Evolutionary conservation across 1,139 yeast genomes (phyloP), one percentile per base, ranked within the genome.

Genomic region (Yamadazyma sp.): DNA sequence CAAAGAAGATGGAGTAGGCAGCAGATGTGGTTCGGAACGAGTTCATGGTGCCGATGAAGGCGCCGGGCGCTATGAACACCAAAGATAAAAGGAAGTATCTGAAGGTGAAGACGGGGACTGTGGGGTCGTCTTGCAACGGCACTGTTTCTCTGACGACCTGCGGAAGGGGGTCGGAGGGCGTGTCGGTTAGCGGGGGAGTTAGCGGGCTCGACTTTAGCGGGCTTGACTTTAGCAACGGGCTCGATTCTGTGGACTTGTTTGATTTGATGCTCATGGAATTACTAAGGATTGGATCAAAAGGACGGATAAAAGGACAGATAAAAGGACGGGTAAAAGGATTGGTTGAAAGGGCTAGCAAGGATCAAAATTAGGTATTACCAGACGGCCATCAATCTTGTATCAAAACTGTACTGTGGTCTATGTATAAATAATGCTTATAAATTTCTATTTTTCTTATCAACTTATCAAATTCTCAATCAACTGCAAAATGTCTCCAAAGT

Each of bases 1-100:
- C 77, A 45, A 70, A 69, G 35, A 71, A 61, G 18, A 71, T 67
- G 23, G 74, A 67, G 40, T 70, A 71, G 2, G 73, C 67, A 10
- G 75, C 75, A 17, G 73, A 61, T 0, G 76, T 71, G 3, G 76
- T 70, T 42, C 78, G 53, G 50, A 59, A 72, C 2, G 73, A 64
- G 47, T 71, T 72, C 72, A 72, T 62, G 9, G 76, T 71, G 42
- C 64, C 73, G 14, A 71, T 58, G 42, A 72, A 67, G 1, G 78
- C 78, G 17, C 77, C 78, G 1, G 78, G 78, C 2, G 66, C 49
- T 2, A 72, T 62, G 42, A 72, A 69, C 1, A 72, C 29, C 3
- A 64, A 47, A 11, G 74, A 59, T 15, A 72, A 50, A 2, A 72
- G 21, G 33, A 71, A 56, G 45, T 65, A 69, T 13, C 76, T 48